phyloP scores from a whole-genome alignment of 495 filamentous ascomycete species.

The Hyaloscypha finlandica region DNA sequence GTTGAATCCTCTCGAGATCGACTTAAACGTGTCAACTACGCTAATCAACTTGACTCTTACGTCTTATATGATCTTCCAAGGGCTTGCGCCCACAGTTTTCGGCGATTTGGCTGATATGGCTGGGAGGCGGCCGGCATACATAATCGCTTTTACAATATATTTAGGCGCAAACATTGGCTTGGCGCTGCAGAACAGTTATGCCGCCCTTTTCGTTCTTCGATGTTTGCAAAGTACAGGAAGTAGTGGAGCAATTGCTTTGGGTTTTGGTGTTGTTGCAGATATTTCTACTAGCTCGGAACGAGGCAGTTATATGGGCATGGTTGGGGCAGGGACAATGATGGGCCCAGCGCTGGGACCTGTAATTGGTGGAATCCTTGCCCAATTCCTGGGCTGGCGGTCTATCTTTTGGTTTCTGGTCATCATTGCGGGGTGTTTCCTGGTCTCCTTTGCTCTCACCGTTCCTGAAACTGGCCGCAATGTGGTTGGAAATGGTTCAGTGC shows the following conservation, averaged over 20 bases:
- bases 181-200: conserved; percentile 60
- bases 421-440: conserved; percentile 50
- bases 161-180: conserved; percentile 64
- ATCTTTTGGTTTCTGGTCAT: conserved; percentile 79
- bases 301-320: conserved; percentile 60
- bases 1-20: conserved; percentile 55
- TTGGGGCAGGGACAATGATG: conserved; percentile 47
- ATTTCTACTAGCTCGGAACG: conserved; percentile 58
- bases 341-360: conserved; percentile 50
- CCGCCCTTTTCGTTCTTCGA: conserved; percentile 60
- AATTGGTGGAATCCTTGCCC: conserved; percentile 63
- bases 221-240: conserved; percentile 65
- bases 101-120: conserved; percentile 61
- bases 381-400: conserved; percentile 67
- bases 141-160: conserved; percentile 60
- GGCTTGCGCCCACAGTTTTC: conserved; percentile 57
- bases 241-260: conserved; percentile 57
- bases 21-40: conserved; percentile 57
- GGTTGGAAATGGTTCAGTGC: conserved; percentile 69
- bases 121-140: conserved; percentile 61
- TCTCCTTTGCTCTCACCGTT: conserved; percentile 54
- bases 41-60: conserved; percentile 71
- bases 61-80: conserved; percentile 65
- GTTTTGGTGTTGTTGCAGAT: conserved; percentile 63
- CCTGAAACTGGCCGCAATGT: conserved; percentile 72